Conservation (phyloP, 73 alveolate genomes). For the Halteria grandinella region DNA sequence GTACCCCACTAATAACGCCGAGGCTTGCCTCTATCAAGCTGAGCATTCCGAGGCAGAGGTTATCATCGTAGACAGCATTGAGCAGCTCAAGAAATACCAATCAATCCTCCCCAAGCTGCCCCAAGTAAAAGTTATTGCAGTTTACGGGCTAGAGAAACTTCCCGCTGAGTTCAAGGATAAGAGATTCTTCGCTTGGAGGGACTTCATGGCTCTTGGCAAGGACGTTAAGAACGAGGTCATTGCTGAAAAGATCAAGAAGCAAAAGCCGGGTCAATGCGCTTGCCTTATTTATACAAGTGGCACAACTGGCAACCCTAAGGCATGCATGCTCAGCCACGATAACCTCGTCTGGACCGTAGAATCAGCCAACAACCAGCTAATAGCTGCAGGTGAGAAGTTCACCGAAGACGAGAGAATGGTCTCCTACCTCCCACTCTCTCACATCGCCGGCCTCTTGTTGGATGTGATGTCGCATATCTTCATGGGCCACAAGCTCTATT, state of each 20-base stretch:
- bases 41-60: constrained; percentile 61
- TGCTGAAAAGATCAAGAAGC: constrained; percentile 42
- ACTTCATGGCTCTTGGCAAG: constrained; percentile 32
- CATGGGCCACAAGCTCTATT: constrained; percentile 55
- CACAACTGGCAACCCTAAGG: constrained; percentile 73
- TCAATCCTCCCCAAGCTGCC: constrained; percentile 13
- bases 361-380: background rate
- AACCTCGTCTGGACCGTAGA: constrained; percentile 21
- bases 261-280: constrained; percentile 65
- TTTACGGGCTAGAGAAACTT: constrained; percentile 24
- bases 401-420: constrained; percentile 57
- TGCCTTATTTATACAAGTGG: constrained; percentile 67
- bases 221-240: constrained; percentile 55
- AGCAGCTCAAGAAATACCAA: constrained; percentile 39
- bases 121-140: constrained; percentile 30
- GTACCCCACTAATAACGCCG: constrained; percentile 51
- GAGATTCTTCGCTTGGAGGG: constrained; percentile 26
- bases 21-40: constrained; percentile 58
- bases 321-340: constrained; percentile 67
- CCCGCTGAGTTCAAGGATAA: constrained; percentile 39
- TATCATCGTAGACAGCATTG: constrained; percentile 39
- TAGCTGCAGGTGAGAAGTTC: background rate
- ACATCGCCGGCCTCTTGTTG: constrained; percentile 62
- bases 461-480: constrained; percentile 44
- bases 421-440: constrained; percentile 73